These are phyloP conservation scores for Tolypocladium tropicale DNA, from an alignment of 2,329 filamentous ascomycete genomes.

Conservation along the genomic window DNA sequence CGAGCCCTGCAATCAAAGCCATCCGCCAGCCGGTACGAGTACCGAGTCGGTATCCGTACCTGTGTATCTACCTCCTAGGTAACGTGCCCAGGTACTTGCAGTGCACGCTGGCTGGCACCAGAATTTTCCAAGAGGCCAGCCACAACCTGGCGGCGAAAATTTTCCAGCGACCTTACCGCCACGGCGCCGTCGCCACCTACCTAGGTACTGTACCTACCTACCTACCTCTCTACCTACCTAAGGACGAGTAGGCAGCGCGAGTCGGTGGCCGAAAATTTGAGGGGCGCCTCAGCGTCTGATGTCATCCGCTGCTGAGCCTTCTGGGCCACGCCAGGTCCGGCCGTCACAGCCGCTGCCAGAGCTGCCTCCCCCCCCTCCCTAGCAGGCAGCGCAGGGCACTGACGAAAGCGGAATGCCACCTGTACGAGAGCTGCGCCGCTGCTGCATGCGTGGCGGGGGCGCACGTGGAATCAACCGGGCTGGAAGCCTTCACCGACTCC, in stretches of 20 bases:
- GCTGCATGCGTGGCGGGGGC: background rate
- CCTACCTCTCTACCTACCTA: too few species aligned
- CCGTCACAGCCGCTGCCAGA: background rate
- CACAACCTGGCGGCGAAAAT: background rate
- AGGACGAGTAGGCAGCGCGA: background rate
- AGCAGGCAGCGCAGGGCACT: too few species aligned
- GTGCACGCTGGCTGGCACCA: background rate
- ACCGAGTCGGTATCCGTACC: too few species aligned
- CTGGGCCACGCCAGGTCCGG: background rate
- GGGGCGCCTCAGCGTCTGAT: background rate
- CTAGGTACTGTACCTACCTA: background rate
- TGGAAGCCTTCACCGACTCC: too few species aligned
- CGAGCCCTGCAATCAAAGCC: too few species aligned
- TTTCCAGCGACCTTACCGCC: background rate
- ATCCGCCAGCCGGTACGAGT: too few species aligned
- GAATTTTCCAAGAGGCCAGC: background rate
- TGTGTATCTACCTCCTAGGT: too few species aligned
- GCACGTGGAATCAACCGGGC: background rate
- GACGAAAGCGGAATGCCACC: too few species aligned
- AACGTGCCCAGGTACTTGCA: background rate
- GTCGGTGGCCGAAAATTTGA: background rate
- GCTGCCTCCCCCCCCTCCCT: too few species aligned
- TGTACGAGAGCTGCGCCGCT: too few species aligned
- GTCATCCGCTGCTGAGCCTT: background rate
- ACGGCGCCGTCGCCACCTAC: background rate